A percentile compares a stretch with the other conserved stretches of the same genome.
phyloP scores from a whole-genome alignment of 2,329 filamentous ascomycete genomes.

The Exserohilum rostratum region DNA sequence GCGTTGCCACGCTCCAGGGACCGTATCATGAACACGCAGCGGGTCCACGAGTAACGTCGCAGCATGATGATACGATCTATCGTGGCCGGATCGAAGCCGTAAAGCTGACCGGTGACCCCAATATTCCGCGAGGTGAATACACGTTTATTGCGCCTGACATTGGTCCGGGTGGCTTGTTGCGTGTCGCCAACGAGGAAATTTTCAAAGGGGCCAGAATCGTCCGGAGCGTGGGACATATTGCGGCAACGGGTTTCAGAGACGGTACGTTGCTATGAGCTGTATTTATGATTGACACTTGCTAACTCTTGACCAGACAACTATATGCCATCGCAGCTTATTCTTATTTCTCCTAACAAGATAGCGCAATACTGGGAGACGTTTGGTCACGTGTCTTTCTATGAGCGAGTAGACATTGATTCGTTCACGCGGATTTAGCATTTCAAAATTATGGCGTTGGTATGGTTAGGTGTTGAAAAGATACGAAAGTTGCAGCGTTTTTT shows the following conservation, averaged over 20 bases:
- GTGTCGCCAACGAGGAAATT: constrained; percentile 67
- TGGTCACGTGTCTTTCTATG: constrained; percentile 57
- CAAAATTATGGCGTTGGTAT: too few relatives aligned
- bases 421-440: constrained; percentile 29
- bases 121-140: constrained; percentile 84
- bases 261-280: constrained; percentile 61
- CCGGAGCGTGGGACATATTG: constrained; percentile 77
- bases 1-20: constrained; percentile 40
- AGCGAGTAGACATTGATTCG: constrained; percentile 54
- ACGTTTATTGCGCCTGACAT: constrained; percentile 84
- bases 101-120: constrained; percentile 90
- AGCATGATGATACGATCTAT: constrained; percentile 53
- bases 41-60: neutral
- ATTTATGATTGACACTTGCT: neutral
- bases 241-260: constrained; percentile 70
- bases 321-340: constrained; percentile 75
- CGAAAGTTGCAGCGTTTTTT: too few relatives aligned
- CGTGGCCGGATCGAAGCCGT: constrained; percentile 77
- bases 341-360: constrained; percentile 76
- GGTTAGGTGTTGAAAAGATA: too few relatives aligned
- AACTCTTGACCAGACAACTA: constrained; percentile 67
- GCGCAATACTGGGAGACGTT: constrained; percentile 80
- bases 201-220: constrained; percentile 80
- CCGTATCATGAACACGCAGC: constrained; percentile 1
- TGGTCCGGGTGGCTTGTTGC: constrained; percentile 67